Evolutionary conservation across 257 asterid species (phyloP).

Genomic region (Lantana camara): DNA sequence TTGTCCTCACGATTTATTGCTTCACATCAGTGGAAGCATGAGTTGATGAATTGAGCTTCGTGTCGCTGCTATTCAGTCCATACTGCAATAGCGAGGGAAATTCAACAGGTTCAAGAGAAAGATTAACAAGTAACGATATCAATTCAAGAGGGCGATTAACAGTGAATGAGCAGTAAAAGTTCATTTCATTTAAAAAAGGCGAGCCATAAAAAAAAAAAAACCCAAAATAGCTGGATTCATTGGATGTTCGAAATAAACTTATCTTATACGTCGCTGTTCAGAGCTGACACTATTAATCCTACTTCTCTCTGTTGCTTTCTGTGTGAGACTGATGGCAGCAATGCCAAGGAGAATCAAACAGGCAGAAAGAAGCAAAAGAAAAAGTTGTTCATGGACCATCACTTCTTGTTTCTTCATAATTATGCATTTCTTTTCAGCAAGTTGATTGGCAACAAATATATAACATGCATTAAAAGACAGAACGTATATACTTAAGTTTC

Average conservation of each 20-base stretch:
- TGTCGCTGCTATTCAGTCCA: slow-evolving; percentile 43
- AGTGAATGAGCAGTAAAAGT: background rate
- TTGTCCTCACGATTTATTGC: slow-evolving; percentile 17
- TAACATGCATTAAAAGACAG: slow-evolving; percentile 4
- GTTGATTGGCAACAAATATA: slow-evolving; percentile 16
- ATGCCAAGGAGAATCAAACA: slow-evolving; percentile 6
- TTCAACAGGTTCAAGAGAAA: background rate
- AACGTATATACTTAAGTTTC: background rate
- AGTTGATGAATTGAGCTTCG: slow-evolving; percentile 27
- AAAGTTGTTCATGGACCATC: slow-evolving; percentile 16
- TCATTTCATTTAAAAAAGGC: background rate
- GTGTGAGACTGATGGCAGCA: background rate
- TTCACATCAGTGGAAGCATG: slow-evolving; percentile 34
- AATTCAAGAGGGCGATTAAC: background rate
- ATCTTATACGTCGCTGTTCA: background rate
- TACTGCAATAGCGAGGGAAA: slow-evolving; percentile 40
- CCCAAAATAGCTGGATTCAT: background rate
- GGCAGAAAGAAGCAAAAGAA: background rate
- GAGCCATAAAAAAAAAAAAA: background rate
- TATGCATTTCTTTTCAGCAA: background rate
- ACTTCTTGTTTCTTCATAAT: too few relatives aligned
- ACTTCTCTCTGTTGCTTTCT: slow-evolving; percentile 1
- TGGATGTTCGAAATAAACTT: background rate
- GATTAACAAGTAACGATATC: background rate
- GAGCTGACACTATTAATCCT: background rate